Conservation (phyloP, 805 yeast genomes). For the Candida maris region DNA sequence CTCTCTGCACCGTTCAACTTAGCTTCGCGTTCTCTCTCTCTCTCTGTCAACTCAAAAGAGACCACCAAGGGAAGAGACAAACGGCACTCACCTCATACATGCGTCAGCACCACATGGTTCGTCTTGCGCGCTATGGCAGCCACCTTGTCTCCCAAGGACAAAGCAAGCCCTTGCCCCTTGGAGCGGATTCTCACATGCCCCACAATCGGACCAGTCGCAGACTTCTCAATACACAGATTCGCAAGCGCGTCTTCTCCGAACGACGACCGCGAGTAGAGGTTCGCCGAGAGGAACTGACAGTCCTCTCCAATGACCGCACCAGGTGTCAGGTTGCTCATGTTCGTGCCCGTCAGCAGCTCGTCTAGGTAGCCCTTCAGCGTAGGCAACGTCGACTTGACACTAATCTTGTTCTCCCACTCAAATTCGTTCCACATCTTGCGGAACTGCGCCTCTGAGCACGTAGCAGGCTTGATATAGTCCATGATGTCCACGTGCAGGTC, state of each 20-base stretch:
- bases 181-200: conserved; percentile 97
- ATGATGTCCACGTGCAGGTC: conserved; percentile 95
- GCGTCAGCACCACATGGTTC: conserved; percentile 32
- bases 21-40: too few species aligned
- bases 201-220: conserved; percentile 66
- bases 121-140: conserved; percentile 72
- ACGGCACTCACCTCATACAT: conserved; percentile 25
- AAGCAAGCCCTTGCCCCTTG: conserved; percentile 95
- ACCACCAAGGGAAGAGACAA: too few species aligned
- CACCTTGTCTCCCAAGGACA: conserved; percentile 90
- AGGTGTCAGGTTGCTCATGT: conserved; percentile 91
- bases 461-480: conserved; percentile 97
- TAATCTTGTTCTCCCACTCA: conserved; percentile 98
- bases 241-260: conserved; percentile 98
- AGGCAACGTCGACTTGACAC: conserved; percentile 66
- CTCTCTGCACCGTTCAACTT: too few species aligned
- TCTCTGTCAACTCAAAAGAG: too few species aligned
- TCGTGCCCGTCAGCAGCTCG: conserved; percentile 74
- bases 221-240: conserved; percentile 87
- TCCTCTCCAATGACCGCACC: conserved; percentile 87
- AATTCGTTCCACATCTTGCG: conserved; percentile 99
- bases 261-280: conserved; percentile 84
- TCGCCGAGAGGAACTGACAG: conserved; percentile 90
- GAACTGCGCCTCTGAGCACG: conserved; percentile 83
- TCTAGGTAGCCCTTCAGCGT: conserved; percentile 76